Evolutionary conservation across 148 eudicot genomes (phyloP), one percentile per base, ranked within the genome.

Genomic region (Amaranthus cruentus): DNA sequence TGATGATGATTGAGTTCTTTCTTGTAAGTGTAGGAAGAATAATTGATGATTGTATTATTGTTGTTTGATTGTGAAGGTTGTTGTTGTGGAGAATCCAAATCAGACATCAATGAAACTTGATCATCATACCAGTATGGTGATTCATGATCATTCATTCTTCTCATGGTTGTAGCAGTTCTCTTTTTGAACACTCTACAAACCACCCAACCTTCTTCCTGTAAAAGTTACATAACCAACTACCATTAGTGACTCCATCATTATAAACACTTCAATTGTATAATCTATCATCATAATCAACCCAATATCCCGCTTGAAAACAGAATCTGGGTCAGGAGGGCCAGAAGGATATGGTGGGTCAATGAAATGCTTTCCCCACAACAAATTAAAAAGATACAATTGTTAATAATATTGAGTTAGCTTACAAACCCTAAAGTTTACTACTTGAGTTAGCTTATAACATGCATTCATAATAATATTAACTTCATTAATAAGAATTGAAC

Each of bases 151-250:
- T 74, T 71, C 18, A 83, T 65, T 69, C 77, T 87, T 18, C 85
- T 82, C 77, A 85, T 79, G 9, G 85, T 77, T 47, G 85, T 78
- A 11, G 87, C 78, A 50, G 49, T 70, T 81, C 88, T 78, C 79
- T 91, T 91, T 91, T 88, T 91, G 92, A 89, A 91, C 56, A 86
- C 90, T 62, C 90, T 83, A 74, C 94, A 91, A 8, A 91, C 89
- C 7, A 86, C 97, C 97, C 97, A 91, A 8, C 97, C 97, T 86
- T 91, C 97, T 83, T 91, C 97, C 94, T 91, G 83, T 9, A 11
- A 47, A 18, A 58, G 6, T 63, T 10, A 14, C 70, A 66, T 70
- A 46, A 21, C 6, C 38, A 28, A 28, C 21, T n/a, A 57, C 8
- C 15, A 11, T 59, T 63, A 63, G 49, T 46, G 7, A 44, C 47